A percentile compares a stretch with the other conserved stretches of the same genome.
phyloP scores from a whole-genome alignment of 345 rosid genomes.

The Adansonia digitata region DNA sequence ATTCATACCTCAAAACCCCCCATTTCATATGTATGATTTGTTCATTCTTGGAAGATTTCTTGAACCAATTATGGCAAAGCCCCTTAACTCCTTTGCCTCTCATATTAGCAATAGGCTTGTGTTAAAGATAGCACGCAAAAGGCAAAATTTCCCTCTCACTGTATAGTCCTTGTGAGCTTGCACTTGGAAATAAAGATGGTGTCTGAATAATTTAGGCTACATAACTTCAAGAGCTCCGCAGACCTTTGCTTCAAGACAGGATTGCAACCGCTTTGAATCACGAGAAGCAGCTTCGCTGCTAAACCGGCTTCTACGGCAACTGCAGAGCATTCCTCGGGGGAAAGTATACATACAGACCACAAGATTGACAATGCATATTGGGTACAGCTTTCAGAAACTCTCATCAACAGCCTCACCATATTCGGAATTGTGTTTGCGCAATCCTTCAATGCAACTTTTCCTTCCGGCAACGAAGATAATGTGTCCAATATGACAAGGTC shows the following conservation, averaged over 20 bases:
- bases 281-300: constrained; percentile 59
- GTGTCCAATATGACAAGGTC: constrained; percentile 47
- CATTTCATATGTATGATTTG: constrained; percentile 12
- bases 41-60: constrained; percentile 11
- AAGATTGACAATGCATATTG: constrained; percentile 51
- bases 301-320: constrained; percentile 58
- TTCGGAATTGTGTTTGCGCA: constrained; percentile 45
- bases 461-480: constrained; percentile 41
- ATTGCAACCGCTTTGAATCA: constrained; percentile 61
- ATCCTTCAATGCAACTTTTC: constrained; percentile 49
- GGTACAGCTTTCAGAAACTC: constrained; percentile 56
- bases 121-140: constrained; percentile 2
- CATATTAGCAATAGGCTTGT: neutral
- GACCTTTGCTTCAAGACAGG: constrained; percentile 57
- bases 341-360: constrained; percentile 60
- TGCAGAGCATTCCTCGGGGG: constrained; percentile 54
- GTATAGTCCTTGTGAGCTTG: constrained; percentile 62
- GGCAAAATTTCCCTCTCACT: constrained; percentile 23
- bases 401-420: constrained; percentile 56
- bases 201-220: constrained; percentile 58
- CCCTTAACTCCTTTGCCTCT: neutral
- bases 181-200: constrained; percentile 63
- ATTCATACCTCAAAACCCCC: constrained; percentile 21
- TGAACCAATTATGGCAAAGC: constrained; percentile 6
- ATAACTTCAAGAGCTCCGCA: constrained; percentile 53